These are phyloP conservation scores for Vitis cinerea DNA, from an alignment of 164 flowering plant species.

Conservation along the genomic window DNA sequence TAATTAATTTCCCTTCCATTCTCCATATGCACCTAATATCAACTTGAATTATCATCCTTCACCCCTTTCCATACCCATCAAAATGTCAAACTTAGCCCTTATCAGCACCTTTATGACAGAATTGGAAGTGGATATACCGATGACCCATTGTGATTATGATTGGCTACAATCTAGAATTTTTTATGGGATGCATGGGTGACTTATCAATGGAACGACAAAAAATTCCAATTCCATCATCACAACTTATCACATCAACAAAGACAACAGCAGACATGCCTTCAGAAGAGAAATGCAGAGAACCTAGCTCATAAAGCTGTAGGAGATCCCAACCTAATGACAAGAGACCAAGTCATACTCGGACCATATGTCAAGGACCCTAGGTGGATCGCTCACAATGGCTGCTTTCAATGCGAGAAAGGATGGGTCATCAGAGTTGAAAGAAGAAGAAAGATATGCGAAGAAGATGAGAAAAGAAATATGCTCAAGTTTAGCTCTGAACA, in stretches of 20 bases:
- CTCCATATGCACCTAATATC: no score
- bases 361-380: no score
- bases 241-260: slow-evolving; percentile 88
- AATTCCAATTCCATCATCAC: slow-evolving; percentile 88
- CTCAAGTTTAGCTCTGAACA: no score
- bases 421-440: no score
- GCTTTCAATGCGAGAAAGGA: no score
- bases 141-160: slow-evolving; percentile 94
- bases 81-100: slow-evolving; percentile 95
- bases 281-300: slow-evolving; percentile 95
- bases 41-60: no score
- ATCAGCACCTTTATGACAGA: slow-evolving; percentile 93
- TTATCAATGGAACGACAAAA: slow-evolving; percentile 85
- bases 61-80: slow-evolving; percentile 45
- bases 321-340: slow-evolving; percentile 22
- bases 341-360: no score
- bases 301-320: slow-evolving; percentile 87
- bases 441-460: no score
- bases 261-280: slow-evolving; percentile 98
- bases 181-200: slow-evolving; percentile 97
- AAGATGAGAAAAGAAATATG: no score
- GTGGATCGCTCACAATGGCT: no score
- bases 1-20: no score
- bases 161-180: slow-evolving; percentile 79
- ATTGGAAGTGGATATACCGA: slow-evolving; percentile 81